phyloP scores from a whole-genome alignment of 1,284 basidiomycete genomes.

The Cutaneotrichosporon spelunceum region DNA sequence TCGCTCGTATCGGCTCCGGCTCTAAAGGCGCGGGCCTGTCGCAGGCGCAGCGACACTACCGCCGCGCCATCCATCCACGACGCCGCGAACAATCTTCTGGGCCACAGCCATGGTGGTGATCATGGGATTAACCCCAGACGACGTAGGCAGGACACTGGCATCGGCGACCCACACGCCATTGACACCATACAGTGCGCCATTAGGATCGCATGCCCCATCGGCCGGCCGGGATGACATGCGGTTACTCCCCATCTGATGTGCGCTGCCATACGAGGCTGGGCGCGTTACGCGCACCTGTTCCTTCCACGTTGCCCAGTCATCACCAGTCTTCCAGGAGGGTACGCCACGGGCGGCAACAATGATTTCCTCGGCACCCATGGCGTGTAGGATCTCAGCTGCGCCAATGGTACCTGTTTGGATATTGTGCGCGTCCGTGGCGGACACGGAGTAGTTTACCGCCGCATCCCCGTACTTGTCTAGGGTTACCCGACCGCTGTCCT shows the following conservation, averaged over 20 bases:
- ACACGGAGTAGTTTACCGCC: slow-evolving; percentile 49
- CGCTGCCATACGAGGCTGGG: slow-evolving; percentile 28
- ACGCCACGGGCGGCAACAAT: slow-evolving; percentile 45
- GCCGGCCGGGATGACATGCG: slow-evolving; percentile 48
- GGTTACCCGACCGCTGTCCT: slow-evolving; percentile 41
- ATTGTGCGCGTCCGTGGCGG: slow-evolving; percentile 46
- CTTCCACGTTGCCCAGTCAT: slow-evolving; percentile 35
- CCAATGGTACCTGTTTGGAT: slow-evolving; percentile 49
- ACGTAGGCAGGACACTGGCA: slow-evolving; percentile 51
- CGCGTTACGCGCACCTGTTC: slow-evolving; percentile 30
- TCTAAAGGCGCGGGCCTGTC: background rate
- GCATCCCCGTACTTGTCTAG: slow-evolving; percentile 49
- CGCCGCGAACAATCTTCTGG: slow-evolving; percentile 21
- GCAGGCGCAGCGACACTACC: background rate
- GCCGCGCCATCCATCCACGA: slow-evolving; percentile 4
- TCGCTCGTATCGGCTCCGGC: background rate
- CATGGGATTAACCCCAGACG: slow-evolving; percentile 55
- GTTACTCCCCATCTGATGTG: slow-evolving; percentile 54
- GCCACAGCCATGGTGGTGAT: slow-evolving; percentile 45
- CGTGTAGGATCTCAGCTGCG: slow-evolving; percentile 49
- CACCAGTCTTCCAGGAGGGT: slow-evolving; percentile 23
- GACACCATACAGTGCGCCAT: slow-evolving; percentile 52
- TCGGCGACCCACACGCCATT: slow-evolving; percentile 54
- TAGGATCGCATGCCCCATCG: slow-evolving; percentile 47
- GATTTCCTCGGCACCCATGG: slow-evolving; percentile 52